Conservation (phyloP, 441 rosid genomes). For the Euphorbia celastroides region DNA sequence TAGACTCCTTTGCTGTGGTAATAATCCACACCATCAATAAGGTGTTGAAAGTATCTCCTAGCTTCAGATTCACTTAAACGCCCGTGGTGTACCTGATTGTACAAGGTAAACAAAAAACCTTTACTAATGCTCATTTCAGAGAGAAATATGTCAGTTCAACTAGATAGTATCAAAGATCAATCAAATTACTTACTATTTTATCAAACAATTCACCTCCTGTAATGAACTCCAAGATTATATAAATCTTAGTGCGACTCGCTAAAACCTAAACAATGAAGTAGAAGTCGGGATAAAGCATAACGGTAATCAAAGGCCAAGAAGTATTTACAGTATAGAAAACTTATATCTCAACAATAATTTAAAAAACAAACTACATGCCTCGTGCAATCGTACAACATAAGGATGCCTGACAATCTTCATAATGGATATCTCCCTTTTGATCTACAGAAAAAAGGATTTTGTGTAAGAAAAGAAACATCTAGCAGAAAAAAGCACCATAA, state of each 20-base stretch:
- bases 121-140: too few species aligned
- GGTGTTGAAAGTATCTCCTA: slow-evolving; percentile 89
- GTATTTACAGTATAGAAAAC: too few species aligned
- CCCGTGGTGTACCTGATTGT: slow-evolving; percentile 56
- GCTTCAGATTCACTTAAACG: slow-evolving; percentile 66
- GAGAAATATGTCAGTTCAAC: too few species aligned
- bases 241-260: slow-evolving; percentile 75
- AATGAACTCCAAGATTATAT: slow-evolving; percentile 86
- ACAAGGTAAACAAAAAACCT: not conserved
- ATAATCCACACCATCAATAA: slow-evolving; percentile 75
- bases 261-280: slow-evolving; percentile 47
- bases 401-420: slow-evolving; percentile 98
- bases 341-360: too few species aligned
- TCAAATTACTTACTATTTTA: slow-evolving; percentile 82
- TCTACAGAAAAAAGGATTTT: slow-evolving; percentile 34
- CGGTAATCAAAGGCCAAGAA: not conserved
- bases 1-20: slow-evolving; percentile 89
- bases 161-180: too few species aligned
- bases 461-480: slow-evolving; percentile 8
- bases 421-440: slow-evolving; percentile 86
- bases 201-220: slow-evolving; percentile 89
- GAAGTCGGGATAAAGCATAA: not conserved
- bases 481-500: slow-evolving; percentile 5
- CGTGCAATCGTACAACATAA: slow-evolving; percentile 70
- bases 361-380: too few species aligned